Conservation (phyloP, 2,329 filamentous ascomycete genomes). For the Paracamarosporium sp. region DNA sequence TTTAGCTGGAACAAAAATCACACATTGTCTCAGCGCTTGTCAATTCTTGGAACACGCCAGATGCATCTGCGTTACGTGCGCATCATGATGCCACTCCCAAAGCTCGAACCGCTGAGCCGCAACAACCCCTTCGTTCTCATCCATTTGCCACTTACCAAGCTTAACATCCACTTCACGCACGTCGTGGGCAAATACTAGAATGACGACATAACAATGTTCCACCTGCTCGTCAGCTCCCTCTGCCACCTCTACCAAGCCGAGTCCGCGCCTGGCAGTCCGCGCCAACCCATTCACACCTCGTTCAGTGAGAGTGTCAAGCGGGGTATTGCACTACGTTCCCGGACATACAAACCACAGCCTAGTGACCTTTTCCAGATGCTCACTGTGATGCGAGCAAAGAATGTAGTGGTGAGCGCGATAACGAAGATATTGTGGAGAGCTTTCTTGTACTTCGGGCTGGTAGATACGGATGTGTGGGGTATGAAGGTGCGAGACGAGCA, state of each 20-base stretch:
- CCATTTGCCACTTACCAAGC: conserved; percentile 5
- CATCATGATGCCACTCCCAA: not conserved
- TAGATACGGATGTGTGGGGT: not conserved
- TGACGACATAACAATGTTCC: not conserved
- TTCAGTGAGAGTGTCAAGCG: not conserved
- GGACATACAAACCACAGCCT: not conserved
- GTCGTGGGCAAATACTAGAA: not conserved
- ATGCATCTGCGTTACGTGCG: conserved; percentile 8
- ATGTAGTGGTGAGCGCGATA: conserved; percentile 2
- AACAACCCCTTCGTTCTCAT: conserved; percentile 16
- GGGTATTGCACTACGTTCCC: not conserved
- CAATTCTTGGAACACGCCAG: not conserved
- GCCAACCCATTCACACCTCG: not conserved
- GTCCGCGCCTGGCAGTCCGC: not conserved
- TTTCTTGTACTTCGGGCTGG: conserved; percentile 7
- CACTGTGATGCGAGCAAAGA: not conserved
- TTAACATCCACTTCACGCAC: conserved; percentile 7
- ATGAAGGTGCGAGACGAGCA: not conserved
- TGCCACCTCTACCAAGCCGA: not conserved
- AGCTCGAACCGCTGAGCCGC: conserved; percentile 2
- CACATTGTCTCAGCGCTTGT: not conserved
- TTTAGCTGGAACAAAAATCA: not conserved
- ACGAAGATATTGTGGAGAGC: conserved; percentile 1
- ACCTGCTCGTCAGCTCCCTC: conserved; percentile 8
- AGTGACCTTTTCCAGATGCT: conserved; percentile 4